A percentile compares a stretch with the other conserved stretches of the same genome.
Conservation (phyloP, 2,329 filamentous ascomycete genomes). For the Penicillium verrucosum region DNA sequence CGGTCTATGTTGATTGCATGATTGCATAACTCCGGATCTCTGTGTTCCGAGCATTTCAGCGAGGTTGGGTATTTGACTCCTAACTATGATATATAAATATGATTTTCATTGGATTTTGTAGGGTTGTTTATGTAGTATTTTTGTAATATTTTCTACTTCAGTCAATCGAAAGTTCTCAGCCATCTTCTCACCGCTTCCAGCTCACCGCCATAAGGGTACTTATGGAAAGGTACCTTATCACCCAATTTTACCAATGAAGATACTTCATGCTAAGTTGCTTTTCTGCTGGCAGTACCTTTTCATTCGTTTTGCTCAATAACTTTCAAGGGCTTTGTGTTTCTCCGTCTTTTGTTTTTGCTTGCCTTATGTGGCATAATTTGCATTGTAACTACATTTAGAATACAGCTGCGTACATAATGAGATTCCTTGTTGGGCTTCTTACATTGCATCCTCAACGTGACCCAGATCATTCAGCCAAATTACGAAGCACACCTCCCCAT, state of each 20-base stretch:
- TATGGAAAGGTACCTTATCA: accelerated
- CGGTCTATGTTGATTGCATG: constrained; percentile 1
- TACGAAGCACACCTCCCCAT: not conserved
- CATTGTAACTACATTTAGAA: not conserved
- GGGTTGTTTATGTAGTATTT: not conserved
- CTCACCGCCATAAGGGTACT: not conserved
- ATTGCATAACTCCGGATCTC: constrained; percentile 14
- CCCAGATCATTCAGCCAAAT: not conserved
- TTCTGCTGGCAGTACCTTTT: not conserved
- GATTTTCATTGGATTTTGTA: not conserved
- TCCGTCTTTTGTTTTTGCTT: not conserved
- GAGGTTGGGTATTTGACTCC: constrained; percentile 18
- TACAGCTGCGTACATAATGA: not conserved
- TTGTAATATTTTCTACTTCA: not conserved
- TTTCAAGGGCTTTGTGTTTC: not conserved
- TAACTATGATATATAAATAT: constrained; percentile 1
- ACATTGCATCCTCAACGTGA: not conserved
- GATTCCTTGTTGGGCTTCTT: not conserved
- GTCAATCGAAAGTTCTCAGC: not conserved
- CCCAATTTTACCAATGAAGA: accelerated
- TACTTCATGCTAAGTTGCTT: not conserved
- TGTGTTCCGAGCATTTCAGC: constrained; percentile 20
- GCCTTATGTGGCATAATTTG: not conserved
- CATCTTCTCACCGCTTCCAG: not conserved
- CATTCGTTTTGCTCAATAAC: not conserved